Conservation (phyloP, 352 stramenopile species). For the Saprolegnia parasitica region DNA sequence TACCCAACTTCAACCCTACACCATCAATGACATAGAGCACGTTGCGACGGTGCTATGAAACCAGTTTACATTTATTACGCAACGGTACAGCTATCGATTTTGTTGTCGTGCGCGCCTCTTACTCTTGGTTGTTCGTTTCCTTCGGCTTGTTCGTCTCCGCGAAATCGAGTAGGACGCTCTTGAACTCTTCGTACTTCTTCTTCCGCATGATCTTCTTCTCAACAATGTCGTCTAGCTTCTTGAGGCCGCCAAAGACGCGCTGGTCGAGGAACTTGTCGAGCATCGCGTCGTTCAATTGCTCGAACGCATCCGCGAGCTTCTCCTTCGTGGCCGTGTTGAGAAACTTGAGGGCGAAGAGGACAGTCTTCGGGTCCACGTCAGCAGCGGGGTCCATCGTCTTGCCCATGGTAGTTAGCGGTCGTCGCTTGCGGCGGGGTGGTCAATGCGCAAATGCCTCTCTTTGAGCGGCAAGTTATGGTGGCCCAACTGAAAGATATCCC, state of each 20-base stretch:
- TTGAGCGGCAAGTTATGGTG: too few relatives aligned
- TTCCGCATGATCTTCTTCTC: conserved; percentile 24
- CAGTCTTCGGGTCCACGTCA: conserved; percentile 5
- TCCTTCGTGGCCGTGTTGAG: conserved; percentile 19
- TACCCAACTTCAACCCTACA: too few relatives aligned
- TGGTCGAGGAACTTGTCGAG: conserved; percentile 21
- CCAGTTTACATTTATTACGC: too few relatives aligned
- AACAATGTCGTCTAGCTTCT: conserved; percentile 18
- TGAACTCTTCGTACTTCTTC: conserved; percentile 15
- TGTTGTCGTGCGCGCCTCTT: neutral
- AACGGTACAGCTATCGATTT: neutral
- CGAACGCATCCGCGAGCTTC: conserved; percentile 8
- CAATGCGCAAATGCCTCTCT: neutral
- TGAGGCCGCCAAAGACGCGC: conserved; percentile 15
- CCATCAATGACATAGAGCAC: too few relatives aligned
- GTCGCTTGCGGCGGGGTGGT: neutral
- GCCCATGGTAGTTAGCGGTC: neutral
- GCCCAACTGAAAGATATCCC: neutral
- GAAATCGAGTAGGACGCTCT: neutral
- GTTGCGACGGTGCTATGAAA: too few relatives aligned
- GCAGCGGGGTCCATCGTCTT: neutral
- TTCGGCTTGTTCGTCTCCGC: conserved; percentile 4
- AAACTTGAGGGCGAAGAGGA: conserved; percentile 17
- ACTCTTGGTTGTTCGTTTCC: conserved; percentile 1
- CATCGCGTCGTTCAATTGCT: neutral